Conservation (phyloP, 257 asterid genomes). For the Misopates orontium region DNA sequence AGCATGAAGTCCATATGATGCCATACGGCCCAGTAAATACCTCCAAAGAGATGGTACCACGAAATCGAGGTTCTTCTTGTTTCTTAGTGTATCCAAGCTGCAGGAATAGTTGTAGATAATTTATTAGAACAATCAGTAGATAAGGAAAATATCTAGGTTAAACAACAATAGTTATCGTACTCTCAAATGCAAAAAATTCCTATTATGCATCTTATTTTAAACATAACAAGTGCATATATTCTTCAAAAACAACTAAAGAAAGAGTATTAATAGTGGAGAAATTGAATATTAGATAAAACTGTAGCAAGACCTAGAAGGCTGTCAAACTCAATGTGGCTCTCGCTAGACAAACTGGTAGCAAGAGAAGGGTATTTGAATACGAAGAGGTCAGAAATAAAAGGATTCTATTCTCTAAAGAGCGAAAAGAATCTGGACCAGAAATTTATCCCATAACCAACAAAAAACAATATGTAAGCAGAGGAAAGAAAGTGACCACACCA, state of each 20-base stretch:
- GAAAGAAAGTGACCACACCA: slow-evolving; percentile 13
- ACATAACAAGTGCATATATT: not conserved
- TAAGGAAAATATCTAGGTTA: slow-evolving; percentile 5
- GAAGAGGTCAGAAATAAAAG: slow-evolving; percentile 8
- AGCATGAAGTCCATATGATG: slow-evolving; percentile 3
- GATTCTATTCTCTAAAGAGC: slow-evolving; percentile 5
- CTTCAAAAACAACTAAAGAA: not conserved
- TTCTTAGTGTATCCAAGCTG: slow-evolving; percentile 99
- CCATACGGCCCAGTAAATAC: slow-evolving; percentile 32
- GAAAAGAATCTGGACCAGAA: slow-evolving; percentile 4
- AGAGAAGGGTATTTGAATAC: slow-evolving; percentile 2
- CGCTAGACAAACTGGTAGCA: not conserved
- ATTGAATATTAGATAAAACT: slow-evolving; percentile 4
- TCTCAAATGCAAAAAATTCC: not conserved
- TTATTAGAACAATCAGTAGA: slow-evolving; percentile 2
- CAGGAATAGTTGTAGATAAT: slow-evolving; percentile 20
- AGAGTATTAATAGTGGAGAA: not conserved
- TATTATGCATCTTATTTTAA: not conserved
- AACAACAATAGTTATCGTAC: slow-evolving; percentile 2
- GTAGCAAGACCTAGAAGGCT: slow-evolving; percentile 1
- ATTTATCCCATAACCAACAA: slow-evolving; percentile 9
- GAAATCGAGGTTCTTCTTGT: slow-evolving; percentile 93
- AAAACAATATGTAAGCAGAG: not conserved
- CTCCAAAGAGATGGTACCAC: slow-evolving; percentile 95
- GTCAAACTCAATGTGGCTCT: slow-evolving; percentile 6